Conservation (phyloP, 768 basidiomycete species). For the Nidula microcarpa region DNA sequence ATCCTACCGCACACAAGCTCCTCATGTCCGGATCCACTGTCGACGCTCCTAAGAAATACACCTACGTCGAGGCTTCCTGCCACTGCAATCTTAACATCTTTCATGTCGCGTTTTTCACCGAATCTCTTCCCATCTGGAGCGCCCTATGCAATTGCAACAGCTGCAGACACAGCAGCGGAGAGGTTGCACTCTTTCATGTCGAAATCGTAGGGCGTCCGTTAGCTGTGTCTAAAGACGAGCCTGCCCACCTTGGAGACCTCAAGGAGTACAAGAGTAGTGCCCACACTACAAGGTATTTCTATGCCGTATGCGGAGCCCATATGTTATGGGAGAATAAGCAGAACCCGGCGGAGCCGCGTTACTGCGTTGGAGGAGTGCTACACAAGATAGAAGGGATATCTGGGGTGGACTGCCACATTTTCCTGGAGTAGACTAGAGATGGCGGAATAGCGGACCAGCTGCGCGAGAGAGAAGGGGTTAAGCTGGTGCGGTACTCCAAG, state of each 20-base stretch:
- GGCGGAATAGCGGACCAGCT: conserved; percentile 26
- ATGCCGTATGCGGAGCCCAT: conserved; percentile 22
- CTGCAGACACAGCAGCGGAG: conserved; percentile 24
- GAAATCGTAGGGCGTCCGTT: conserved; percentile 5
- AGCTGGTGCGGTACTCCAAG: conserved; percentile 14
- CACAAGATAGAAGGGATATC: conserved; percentile 19
- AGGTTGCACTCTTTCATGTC: conserved; percentile 11
- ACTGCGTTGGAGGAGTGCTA: conserved; percentile 12
- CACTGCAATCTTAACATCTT: conserved; percentile 19
- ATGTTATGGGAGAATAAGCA: conserved; percentile 12
- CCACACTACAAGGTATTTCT: conserved; percentile 20
- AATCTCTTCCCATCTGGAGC: conserved; percentile 12
- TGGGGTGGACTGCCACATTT: conserved; percentile 17
- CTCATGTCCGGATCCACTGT: too few species aligned
- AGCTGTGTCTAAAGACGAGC: conserved; percentile 2
- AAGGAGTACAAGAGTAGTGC: conserved; percentile 16
- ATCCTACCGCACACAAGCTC: too few species aligned
- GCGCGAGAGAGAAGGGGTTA: conserved; percentile 8
- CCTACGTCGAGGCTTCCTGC: conserved; percentile 20
- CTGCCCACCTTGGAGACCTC: conserved; percentile 14
- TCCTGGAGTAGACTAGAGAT: conserved; percentile 24
- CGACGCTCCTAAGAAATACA: too few species aligned
- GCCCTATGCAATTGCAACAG: conserved; percentile 23
- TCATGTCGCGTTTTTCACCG: conserved; percentile 12
- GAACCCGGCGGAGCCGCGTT: neutral